These are phyloP conservation scores for Hygrophorus pudorinus DNA, from an alignment of 768 basidiomycete genomes.

Conservation along the genomic window DNA sequence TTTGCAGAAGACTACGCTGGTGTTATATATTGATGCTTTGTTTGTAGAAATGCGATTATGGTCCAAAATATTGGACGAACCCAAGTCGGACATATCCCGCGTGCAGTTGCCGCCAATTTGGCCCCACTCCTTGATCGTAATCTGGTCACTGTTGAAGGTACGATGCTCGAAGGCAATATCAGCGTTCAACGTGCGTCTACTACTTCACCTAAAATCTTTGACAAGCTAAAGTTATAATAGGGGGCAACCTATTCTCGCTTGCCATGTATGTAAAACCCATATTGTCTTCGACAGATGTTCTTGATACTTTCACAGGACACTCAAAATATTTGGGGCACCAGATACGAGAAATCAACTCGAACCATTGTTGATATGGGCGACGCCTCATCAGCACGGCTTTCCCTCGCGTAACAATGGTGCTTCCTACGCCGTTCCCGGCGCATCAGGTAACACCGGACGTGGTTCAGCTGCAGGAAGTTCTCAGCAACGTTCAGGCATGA, in stretches of 20 bases:
- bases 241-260: conserved; percentile 41
- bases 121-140: conserved; percentile 62
- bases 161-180: conserved; percentile 62
- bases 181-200: conserved; percentile 9
- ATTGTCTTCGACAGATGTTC: not conserved
- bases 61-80: conserved; percentile 65
- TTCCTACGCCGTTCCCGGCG: conserved; percentile 7
- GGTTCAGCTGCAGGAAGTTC: not conserved
- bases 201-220: not conserved
- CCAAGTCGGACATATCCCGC: conserved; percentile 79
- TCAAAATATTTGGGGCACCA: conserved; percentile 63
- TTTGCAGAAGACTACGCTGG: not conserved
- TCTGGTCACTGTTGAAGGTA: conserved; percentile 62
- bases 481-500: conserved; percentile 7
- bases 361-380: conserved; percentile 64
- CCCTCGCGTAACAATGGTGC: conserved; percentile 14
- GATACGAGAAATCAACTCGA: conserved; percentile 54
- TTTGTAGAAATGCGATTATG: conserved; percentile 62
- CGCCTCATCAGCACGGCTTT: conserved; percentile 56
- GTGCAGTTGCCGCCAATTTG: conserved; percentile 44
- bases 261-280: conserved; percentile 39
- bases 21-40: not conserved
- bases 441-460: not conserved
- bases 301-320: conserved; percentile 30
- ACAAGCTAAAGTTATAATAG: conserved; percentile 20